Conservation (phyloP, 1,139 yeast genomes). For the Spathaspora sp. region DNA sequence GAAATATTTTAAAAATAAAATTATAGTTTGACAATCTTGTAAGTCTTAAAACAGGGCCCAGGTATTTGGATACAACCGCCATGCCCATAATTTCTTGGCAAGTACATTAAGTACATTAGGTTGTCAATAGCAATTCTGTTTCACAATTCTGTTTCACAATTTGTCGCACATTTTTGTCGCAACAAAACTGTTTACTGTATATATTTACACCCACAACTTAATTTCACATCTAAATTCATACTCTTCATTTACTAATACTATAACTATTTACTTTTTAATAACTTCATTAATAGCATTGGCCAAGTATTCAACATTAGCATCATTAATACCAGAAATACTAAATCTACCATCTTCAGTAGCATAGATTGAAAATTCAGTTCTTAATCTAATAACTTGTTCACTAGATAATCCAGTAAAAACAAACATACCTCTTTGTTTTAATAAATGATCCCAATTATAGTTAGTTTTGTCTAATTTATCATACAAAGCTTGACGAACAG, state of each 20-base stretch:
- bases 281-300: constrained; percentile 74
- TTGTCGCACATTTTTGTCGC: no score
- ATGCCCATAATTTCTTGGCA: no score
- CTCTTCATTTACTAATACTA: constrained; percentile 2
- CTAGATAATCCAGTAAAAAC: constrained; percentile 81
- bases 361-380: constrained; percentile 74
- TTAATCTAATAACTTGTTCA: constrained; percentile 68
- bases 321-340: constrained; percentile 87
- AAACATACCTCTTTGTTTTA: constrained; percentile 95
- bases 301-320: constrained; percentile 74
- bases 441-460: constrained; percentile 83
- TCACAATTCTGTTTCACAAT: no score
- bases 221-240: background rate
- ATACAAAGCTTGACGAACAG: constrained; percentile 67
- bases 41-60: no score
- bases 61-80: no score
- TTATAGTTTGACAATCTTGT: no score
- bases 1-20: no score
- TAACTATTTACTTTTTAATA: constrained; percentile 20
- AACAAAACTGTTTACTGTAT: no score
- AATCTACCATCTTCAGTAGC: constrained; percentile 89
- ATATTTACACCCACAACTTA: no score
- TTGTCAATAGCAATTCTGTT: no score
- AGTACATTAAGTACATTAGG: no score
- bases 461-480: constrained; percentile 53